Conservation (phyloP, 345 rosid species). For the Linum usitatissimum region DNA sequence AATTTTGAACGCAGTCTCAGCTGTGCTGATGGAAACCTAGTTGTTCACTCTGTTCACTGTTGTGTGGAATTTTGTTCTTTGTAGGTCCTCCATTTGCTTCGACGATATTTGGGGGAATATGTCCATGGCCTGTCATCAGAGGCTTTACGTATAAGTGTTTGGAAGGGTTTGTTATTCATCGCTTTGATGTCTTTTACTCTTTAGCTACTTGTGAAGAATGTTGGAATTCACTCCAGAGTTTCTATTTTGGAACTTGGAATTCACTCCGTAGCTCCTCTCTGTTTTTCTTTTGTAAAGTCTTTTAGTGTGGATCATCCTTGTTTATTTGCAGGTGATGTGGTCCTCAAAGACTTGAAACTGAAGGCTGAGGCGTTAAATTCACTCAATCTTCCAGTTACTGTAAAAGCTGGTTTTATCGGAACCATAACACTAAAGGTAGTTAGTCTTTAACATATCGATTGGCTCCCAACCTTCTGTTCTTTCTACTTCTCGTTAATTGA, state of each 20-base stretch:
- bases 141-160: constrained; percentile 90
- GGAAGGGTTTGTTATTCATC: constrained; percentile 60
- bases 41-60: background rate
- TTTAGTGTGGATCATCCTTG: background rate
- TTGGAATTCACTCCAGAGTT: background rate
- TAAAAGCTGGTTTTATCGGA: constrained; percentile 96
- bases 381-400: constrained; percentile 85
- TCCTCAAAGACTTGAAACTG: constrained; percentile 82
- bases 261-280: background rate
- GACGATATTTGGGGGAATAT: constrained; percentile 90
- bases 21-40: background rate
- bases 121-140: constrained; percentile 90
- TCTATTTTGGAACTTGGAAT: background rate
- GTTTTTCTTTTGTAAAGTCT: background rate
- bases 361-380: constrained; percentile 95
- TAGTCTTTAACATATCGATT: constrained; percentile 3
- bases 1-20: background rate
- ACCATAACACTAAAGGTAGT: constrained; percentile 78
- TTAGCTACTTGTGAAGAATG: background rate
- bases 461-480: background rate
- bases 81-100: constrained; percentile 95
- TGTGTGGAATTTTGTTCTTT: constrained; percentile 1
- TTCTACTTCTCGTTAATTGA: background rate
- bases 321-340: constrained; percentile 68
- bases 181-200: background rate